These are phyloP conservation scores for Aspergillus kassunensis DNA, from an alignment of 495 filamentous ascomycete genomes.

Conservation along the genomic window DNA sequence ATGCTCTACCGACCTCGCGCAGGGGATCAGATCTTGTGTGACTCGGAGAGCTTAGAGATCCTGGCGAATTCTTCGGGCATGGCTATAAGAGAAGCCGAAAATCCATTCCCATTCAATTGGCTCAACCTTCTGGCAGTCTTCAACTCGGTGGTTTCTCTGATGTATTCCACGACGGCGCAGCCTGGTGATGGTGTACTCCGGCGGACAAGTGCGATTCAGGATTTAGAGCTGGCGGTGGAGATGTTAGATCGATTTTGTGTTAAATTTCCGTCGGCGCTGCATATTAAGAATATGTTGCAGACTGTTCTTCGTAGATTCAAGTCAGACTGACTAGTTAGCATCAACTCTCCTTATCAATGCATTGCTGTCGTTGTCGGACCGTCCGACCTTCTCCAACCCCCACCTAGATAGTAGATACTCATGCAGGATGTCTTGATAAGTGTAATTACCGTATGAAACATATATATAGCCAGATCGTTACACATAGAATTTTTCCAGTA, in stretches of 20 bases:
- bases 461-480: no score
- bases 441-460: no score
- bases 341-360: no score
- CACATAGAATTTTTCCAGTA: no score
- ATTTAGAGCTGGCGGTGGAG: slow-evolving; percentile 30
- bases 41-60: slow-evolving; percentile 23
- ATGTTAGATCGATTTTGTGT: slow-evolving; percentile 28
- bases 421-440: no score
- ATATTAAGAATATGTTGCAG: slow-evolving; percentile 31
- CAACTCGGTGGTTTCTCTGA: slow-evolving; percentile 32
- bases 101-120: slow-evolving; percentile 39
- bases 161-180: slow-evolving; percentile 34
- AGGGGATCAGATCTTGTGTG: slow-evolving; percentile 26
- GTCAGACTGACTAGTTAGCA: no score
- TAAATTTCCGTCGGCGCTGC: slow-evolving; percentile 33
- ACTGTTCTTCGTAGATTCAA: no score
- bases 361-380: no score
- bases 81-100: slow-evolving; percentile 35
- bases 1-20: slow-evolving; percentile 39
- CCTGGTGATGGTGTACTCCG: slow-evolving; percentile 24
- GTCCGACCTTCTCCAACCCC: no score
- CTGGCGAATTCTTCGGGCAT: slow-evolving; percentile 32
- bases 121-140: slow-evolving; percentile 36
- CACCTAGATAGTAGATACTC: no score
- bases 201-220: slow-evolving; percentile 24